Conservation (phyloP, 495 filamentous ascomycete genomes). For the Penicillium verhagenii region DNA sequence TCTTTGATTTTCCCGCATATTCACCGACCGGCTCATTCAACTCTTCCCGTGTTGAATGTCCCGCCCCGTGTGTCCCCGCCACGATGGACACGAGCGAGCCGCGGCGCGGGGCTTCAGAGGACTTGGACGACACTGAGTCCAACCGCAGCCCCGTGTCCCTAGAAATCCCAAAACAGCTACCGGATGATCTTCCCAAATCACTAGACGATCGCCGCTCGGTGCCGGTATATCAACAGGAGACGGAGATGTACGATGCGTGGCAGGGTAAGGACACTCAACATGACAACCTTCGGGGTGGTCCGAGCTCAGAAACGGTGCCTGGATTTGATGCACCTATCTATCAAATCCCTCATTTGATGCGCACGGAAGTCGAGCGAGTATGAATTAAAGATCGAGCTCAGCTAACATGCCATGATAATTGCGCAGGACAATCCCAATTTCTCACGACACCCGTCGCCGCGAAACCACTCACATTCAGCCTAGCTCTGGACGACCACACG, state of each 20-base stretch:
- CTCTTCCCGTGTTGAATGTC: slow-evolving; percentile 17
- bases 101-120: slow-evolving; percentile 38
- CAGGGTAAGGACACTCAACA: slow-evolving; percentile 62
- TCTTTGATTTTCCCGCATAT: background rate
- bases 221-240: slow-evolving; percentile 60
- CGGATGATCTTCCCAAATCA: slow-evolving; percentile 84
- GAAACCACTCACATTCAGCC: slow-evolving; percentile 79
- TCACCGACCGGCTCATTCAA: background rate
- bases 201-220: slow-evolving; percentile 81
- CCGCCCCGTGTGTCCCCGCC: slow-evolving; percentile 18
- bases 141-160: slow-evolving; percentile 20
- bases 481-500: slow-evolving; percentile 71
- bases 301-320: slow-evolving; percentile 3
- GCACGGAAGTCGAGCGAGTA: background rate
- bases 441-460: slow-evolving; percentile 80
- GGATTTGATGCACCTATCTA: background rate
- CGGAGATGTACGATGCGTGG: slow-evolving; percentile 98
- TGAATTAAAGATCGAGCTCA: background rate
- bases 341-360: background rate
- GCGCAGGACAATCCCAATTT: slow-evolving; percentile 88
- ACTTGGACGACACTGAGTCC: slow-evolving; percentile 25
- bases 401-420: slow-evolving; percentile 1
- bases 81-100: slow-evolving; percentile 41
- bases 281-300: background rate
- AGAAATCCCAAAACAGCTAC: slow-evolving; percentile 53